Evolutionary conservation across 2,329 filamentous ascomycete species (phyloP), one percentile per base, ranked within the genome.

Genomic region (Colletotrichum lupini): DNA sequence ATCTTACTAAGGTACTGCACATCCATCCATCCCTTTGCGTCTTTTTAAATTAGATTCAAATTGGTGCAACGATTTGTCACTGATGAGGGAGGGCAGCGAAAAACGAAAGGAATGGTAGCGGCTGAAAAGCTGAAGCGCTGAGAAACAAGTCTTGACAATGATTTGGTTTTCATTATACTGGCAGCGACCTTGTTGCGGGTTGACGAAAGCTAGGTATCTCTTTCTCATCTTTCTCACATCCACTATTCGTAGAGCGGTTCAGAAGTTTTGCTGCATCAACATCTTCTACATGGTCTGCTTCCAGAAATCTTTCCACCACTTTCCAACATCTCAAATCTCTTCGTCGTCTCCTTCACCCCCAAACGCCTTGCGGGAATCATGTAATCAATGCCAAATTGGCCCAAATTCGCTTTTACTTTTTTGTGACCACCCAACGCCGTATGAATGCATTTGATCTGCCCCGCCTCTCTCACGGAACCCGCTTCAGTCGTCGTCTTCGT

Each of bases 401-500:
- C 55, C 67, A 59, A 24, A 65, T 59, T 73, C 71, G 71, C 71
- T 73, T 64, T 61, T 72, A 49, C 9, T 52, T 24, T 67, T 72
- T 70, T 46, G 61, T 65, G 30, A 52, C 68, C 71, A 28, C 26
- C 68, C 57, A 72, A 74, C 55, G 79, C 79, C 26, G 78, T 80
- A 46, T 78, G 57, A 59, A 74, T 72, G 72, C 52, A 67, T 24
- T 56, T 52, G n/a, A 22, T 26, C 53, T 14, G 42, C 78, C 75
- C 76, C n/a, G 5, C 19, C 16, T 26, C 6, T 16, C 16, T 55
- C 14, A 8, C n/a, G 14, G 58, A 46, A 19, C 19, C 42, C 56
- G 28, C 66, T 62, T 75, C 78, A 85, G 72, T 84, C 82, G 42
- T 82, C 83, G 60, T 82, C 83, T 19, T 82, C 85, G 26, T 79